phyloP scores from a whole-genome alignment of 2,329 filamentous ascomycete species.

The Calonectria multiphialidica region DNA sequence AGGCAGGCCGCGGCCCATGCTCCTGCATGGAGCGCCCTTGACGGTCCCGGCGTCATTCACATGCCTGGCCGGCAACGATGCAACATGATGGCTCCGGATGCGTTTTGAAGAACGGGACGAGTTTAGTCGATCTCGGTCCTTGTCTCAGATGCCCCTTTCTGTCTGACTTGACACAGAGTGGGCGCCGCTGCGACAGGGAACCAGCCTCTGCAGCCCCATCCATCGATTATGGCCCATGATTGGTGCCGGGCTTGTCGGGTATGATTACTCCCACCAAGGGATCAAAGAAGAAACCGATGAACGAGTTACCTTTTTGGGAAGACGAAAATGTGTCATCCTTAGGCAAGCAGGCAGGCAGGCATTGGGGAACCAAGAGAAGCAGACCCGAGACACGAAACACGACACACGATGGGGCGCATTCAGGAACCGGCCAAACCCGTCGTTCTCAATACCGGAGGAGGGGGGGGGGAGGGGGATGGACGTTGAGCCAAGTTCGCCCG shows the following conservation, averaged over 20 bases:
- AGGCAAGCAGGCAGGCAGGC: slow-evolving; percentile 33
- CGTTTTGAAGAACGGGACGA: slow-evolving; percentile 19
- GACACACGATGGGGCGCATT: slow-evolving; percentile 14
- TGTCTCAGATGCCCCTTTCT: slow-evolving; percentile 36
- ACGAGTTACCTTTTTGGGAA: slow-evolving; percentile 1
- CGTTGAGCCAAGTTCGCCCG: neutral
- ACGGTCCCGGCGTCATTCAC: slow-evolving; percentile 33
- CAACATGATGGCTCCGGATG: slow-evolving; percentile 13
- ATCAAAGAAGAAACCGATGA: slow-evolving; percentile 12
- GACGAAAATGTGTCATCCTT: slow-evolving; percentile 30
- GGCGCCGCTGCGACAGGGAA: slow-evolving; percentile 25
- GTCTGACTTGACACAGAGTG: slow-evolving; percentile 9
- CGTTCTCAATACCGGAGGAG: neutral
- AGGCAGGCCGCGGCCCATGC: neutral
- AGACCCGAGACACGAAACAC: slow-evolving; percentile 5
- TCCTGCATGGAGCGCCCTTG: slow-evolving; percentile 22
- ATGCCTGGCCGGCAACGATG: slow-evolving; percentile 32
- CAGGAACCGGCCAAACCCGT: slow-evolving; percentile 19
- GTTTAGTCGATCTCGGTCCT: slow-evolving; percentile 29
- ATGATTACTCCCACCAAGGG: slow-evolving; percentile 14
- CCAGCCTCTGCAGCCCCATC: slow-evolving; percentile 23
- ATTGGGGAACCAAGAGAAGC: slow-evolving; percentile 22
- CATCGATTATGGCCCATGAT: slow-evolving; percentile 15
- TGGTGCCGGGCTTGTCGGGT: neutral
- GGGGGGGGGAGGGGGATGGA: no score